A percentile compares a stretch with the other conserved stretches of the same genome.
Conservation (phyloP, 176 grass and related monocot genomes). For the Cocos nucifera region DNA sequence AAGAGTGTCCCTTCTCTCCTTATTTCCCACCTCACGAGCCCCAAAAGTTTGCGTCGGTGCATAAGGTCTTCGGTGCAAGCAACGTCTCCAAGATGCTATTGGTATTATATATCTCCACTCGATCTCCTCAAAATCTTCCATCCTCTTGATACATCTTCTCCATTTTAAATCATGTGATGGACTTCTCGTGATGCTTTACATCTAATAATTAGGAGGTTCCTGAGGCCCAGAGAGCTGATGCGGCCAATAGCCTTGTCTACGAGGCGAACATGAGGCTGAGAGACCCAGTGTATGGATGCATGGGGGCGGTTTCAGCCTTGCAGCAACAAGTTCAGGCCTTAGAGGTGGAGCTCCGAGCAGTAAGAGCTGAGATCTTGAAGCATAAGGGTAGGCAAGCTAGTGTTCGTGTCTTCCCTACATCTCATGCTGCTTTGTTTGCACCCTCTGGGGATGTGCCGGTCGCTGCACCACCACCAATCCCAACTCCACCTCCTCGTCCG, state of each 20-base stretch:
- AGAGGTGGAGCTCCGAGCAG: conserved; percentile 66
- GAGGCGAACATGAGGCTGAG: conserved; percentile 78
- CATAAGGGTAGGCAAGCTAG: conserved; percentile 50
- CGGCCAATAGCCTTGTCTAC: conserved; percentile 89
- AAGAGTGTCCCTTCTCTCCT: conserved; percentile 84
- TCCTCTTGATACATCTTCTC: too few relatives aligned
- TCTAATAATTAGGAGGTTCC: conserved; percentile 54
- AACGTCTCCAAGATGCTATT: conserved; percentile 98
- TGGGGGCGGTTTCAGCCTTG: conserved; percentile 67
- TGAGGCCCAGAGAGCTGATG: conserved; percentile 63
- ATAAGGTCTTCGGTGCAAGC: conserved; percentile 91
- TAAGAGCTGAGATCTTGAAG: conserved; percentile 76
- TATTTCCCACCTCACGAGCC: conserved; percentile 94
- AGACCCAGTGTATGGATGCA: conserved; percentile 87
- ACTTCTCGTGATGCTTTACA: too few relatives aligned
- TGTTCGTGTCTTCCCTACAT: neutral
- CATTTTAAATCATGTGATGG: too few relatives aligned
- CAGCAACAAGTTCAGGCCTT: conserved; percentile 70
- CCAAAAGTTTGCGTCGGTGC: conserved; percentile 83
- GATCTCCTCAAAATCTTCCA: too few relatives aligned
- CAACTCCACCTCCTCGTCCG: neutral
- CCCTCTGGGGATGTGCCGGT: conserved; percentile 19
- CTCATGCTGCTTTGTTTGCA: neutral
- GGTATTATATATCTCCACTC: conserved; percentile 38
- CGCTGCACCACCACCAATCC: neutral